Evolutionary conservation across 164 flowering plant genomes (phyloP), one percentile per base, ranked within the genome.

Genomic region (Annona squamosa): DNA sequence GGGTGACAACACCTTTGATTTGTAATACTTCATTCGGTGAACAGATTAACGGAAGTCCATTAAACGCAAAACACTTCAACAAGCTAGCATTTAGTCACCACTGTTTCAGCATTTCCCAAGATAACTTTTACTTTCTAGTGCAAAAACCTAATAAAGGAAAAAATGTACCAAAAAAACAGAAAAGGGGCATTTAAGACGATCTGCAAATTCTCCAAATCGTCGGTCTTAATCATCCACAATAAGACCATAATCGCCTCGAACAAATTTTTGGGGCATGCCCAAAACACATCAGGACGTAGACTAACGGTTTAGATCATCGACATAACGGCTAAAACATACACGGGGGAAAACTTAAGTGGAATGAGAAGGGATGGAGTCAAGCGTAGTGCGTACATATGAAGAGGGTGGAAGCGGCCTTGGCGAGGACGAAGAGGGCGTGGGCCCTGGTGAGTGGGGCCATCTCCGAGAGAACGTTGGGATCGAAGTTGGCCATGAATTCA

Each of bases 401-500:
- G 67, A 94, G 87, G 13, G 80, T 76, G 6, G 92, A 69, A 19
- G 89, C 79, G 48, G 90, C 86, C 72, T 86, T 86, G 44, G 98
- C 91, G 63, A 93, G 83, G 78, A 84, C 46, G 67, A 89, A 81
- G 41, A 90, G 83, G 47, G 85, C 75, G 65, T 87, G 88, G 66
- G 97, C 97, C 1, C 97, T 91, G 48, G 81, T 84, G 3, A 93
- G 90, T 63, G 99, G 94, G 0, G 86, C 78, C 85, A 89, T 67
- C 66, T 84, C 79, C 19, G 88, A 77, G 26, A 93, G 84, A 18
- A 82, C 85, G 2, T 87, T 86, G 0, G 89, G 88, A 65, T 85
- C 86, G 69, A 79, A 77, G 47, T 82, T 75, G 46, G 88, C 73
- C 72, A 95, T 42, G 79, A 87, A 85, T 3, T 87, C 82, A 2